phyloP scores from a whole-genome alignment of 2,329 filamentous ascomycete genomes.

The Bretziella fagacearum region DNA sequence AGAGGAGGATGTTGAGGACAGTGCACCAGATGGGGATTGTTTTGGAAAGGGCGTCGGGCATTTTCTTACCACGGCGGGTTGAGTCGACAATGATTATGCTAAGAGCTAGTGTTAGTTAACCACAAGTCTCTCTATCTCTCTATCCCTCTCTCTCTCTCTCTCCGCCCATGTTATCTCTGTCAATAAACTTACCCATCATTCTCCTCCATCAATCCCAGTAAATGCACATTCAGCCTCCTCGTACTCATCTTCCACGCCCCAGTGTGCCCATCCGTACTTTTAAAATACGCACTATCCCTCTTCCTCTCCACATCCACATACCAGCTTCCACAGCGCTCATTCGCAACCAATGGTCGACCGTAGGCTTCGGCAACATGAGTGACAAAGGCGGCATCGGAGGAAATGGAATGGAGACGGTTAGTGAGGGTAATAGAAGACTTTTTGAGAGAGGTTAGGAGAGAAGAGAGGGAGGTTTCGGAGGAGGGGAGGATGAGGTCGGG shows the following conservation, averaged over 20 bases:
- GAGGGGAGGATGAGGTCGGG: slow-evolving; percentile 34
- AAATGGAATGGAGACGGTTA: slow-evolving; percentile 70
- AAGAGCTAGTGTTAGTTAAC: too few relatives aligned
- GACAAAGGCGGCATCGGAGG: slow-evolving; percentile 61
- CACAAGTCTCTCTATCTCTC: background rate
- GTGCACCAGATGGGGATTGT: slow-evolving; percentile 89
- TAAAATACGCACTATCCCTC: slow-evolving; percentile 73
- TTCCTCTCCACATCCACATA: slow-evolving; percentile 57
- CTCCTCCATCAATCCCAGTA: slow-evolving; percentile 50
- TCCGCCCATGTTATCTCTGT: too few relatives aligned
- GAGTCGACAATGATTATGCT: slow-evolving; percentile 80
- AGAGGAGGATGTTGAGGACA: slow-evolving; percentile 65
- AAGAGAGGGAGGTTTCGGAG: slow-evolving; percentile 46
- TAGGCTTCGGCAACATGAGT: slow-evolving; percentile 37
- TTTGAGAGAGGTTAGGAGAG: slow-evolving; percentile 54
- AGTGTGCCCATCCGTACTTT: slow-evolving; percentile 89
- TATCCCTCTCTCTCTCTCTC: background rate
- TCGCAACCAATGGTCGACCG: slow-evolving; percentile 60
- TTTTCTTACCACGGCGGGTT: slow-evolving; percentile 75
- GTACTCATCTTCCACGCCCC: slow-evolving; percentile 83
- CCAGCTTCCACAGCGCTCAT: slow-evolving; percentile 93
- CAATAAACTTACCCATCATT: slow-evolving; percentile 46
- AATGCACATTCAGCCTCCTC: slow-evolving; percentile 66
- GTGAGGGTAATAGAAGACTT: slow-evolving; percentile 48
- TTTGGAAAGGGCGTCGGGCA: slow-evolving; percentile 89